Conservation (phyloP, 768 basidiomycete genomes). For the Chalciporus piperatus region DNA sequence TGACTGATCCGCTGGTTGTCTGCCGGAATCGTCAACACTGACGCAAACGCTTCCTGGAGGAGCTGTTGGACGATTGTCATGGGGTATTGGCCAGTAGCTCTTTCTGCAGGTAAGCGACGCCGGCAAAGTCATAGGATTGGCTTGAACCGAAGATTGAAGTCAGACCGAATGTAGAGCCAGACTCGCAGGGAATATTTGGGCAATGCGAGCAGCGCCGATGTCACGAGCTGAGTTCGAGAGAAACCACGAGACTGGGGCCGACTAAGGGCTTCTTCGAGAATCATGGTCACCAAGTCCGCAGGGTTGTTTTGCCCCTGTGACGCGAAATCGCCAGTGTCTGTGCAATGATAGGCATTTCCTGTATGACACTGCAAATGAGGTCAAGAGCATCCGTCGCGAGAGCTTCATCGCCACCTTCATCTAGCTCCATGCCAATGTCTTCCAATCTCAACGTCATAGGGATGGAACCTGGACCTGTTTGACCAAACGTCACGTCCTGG, state of each 20-base stretch:
- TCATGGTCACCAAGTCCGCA: conserved; percentile 76
- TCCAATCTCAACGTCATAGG: conserved; percentile 50
- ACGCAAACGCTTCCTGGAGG: conserved; percentile 67
- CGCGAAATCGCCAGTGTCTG: conserved; percentile 39
- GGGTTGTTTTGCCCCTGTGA: conserved; percentile 51
- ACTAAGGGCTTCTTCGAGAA: conserved; percentile 73
- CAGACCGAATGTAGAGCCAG: conserved; percentile 82
- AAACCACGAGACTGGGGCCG: conserved; percentile 44
- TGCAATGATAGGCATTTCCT: conserved; percentile 64
- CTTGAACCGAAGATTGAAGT: conserved; percentile 74
- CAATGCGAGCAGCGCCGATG: conserved; percentile 69
- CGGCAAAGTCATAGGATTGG: conserved; percentile 51
- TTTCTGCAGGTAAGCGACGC: conserved; percentile 66
- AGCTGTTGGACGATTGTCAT: conserved; percentile 81
- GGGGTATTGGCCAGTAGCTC: conserved; percentile 71
- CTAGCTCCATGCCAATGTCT: conserved; percentile 73
- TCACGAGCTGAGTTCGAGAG: conserved; percentile 63
- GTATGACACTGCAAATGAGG: conserved; percentile 73
- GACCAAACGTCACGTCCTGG: conserved; percentile 52
- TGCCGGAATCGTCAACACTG: conserved; percentile 44
- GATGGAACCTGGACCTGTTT: conserved; percentile 37
- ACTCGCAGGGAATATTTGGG: conserved; percentile 78
- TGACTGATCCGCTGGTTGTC: conserved; percentile 61
- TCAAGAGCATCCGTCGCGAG: conserved; percentile 74
- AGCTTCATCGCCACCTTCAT: conserved; percentile 56